Base-by-base conservation (phyloP, 257 asterid genomes). In the Leonotis leonurus region DNA sequence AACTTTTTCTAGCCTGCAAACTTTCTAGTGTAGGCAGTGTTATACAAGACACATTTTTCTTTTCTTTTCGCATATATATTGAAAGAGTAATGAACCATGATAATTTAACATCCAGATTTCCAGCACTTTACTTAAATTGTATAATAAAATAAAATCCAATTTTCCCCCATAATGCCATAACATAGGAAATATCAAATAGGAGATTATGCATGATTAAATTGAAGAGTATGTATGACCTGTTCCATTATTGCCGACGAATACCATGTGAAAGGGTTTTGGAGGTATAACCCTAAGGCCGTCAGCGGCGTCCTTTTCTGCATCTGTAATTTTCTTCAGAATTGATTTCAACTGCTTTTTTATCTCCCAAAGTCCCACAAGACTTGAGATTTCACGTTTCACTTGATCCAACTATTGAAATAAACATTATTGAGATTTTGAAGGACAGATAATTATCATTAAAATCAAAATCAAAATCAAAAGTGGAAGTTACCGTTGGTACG, bases 221-320 rank as follows among this genome's bases (percentile, higher is more conserved):
- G n/a, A n/a, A n/a, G n/a, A n/a, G n/a, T n/a, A n/a, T n/a, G n/a
- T n/a, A n/a, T n/a, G n/a, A 82, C 85, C 85, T 36, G 85, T 79
- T 60, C 85, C 85, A 60, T 32, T 36, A 40, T 68, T 76, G 49
- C 85, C 85, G 16, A 82, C 36, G 72, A 82, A 79, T 65, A 72
- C 81, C 85, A 82, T 76, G 37, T 82, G 83, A 59, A 79, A 76
- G 72, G 78, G 85, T 50, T 79, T 77, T 18, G 88, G 88, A 39
- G 85, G 85, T 24, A 72, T 64, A 72, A 82, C 81, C 65, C 70
- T 75, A 57, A 65, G 57, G 32, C 88, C 81, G 62, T 36, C 56
- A 30, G 50, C 58, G 2, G 78, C 74, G 35, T 74, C 71, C 66
- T 72, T 73, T 63, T 80, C 75, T 0, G 79, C 83, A 22, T 41